Evolutionary conservation across 2,329 filamentous ascomycete species (phyloP).

Genomic region (Fusarium sp.): DNA sequence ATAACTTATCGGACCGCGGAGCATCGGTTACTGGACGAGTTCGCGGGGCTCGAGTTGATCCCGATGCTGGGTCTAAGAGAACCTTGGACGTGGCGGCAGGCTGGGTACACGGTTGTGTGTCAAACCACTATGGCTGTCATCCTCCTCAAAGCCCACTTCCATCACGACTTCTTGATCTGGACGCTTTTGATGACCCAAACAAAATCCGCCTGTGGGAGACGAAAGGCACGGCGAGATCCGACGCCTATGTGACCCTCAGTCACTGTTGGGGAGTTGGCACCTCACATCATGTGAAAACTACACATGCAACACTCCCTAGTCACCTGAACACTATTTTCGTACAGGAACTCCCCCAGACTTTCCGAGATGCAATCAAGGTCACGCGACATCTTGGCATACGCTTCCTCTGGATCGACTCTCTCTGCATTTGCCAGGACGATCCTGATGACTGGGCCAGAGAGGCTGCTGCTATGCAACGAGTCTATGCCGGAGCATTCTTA

Average conservation of each 20-base stretch:
- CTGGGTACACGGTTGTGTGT: not conserved
- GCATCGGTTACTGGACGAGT: not conserved
- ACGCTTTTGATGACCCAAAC: not conserved
- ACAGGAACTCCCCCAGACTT: not conserved
- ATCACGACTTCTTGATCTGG: not conserved
- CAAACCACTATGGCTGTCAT: not conserved
- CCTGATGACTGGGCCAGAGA: not conserved
- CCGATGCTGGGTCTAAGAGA: not conserved
- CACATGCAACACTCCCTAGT: not conserved
- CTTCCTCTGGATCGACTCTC: not conserved
- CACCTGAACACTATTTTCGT: not conserved
- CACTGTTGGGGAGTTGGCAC: not conserved
- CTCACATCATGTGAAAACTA: not conserved
- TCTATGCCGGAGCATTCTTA: not conserved
- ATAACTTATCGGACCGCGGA: not conserved
- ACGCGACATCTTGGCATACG: not conserved
- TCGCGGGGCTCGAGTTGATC: not conserved
- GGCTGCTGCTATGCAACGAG: not conserved
- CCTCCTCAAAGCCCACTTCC: not conserved
- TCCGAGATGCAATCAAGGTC: not conserved
- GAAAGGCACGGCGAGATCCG: not conserved
- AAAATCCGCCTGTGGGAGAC: not conserved
- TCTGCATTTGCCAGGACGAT: not conserved
- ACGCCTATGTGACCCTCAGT: not conserved
- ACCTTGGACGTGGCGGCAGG: not conserved